phyloP scores from a whole-genome alignment of 345 rosid species.

The Barbarea vulgaris region DNA sequence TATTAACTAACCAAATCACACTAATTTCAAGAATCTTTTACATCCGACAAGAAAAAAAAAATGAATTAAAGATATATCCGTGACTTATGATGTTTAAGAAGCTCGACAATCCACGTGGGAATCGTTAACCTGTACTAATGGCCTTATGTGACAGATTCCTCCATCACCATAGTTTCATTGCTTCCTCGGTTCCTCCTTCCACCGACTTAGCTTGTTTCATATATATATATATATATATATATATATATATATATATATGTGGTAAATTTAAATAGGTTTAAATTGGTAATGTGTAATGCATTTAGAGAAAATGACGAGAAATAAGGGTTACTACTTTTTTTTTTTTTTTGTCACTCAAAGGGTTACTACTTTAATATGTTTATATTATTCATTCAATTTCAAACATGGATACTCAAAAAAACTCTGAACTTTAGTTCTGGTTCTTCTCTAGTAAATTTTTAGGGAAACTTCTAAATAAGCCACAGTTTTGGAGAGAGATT shows the following conservation, averaged over 20 bases:
- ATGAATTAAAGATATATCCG: background rate
- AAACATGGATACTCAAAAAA: background rate
- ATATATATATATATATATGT: background rate
- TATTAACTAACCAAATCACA: constrained; percentile 1
- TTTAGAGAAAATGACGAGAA: background rate
- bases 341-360: too few relatives aligned
- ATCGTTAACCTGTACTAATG: background rate
- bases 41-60: background rate
- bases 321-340: background rate
- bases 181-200: background rate
- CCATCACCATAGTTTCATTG: background rate
- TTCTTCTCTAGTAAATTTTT: background rate
- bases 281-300: background rate
- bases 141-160: constrained; percentile 11
- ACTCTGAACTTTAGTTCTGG: background rate
- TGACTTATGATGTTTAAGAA: constrained; percentile 13
- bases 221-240: background rate
- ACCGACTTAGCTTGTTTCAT: constrained; percentile 2
- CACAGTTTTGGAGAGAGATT: too few relatives aligned
- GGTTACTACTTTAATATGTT: background rate
- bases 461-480: too few relatives aligned
- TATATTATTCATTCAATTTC: background rate
- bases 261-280: background rate
- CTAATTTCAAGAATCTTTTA: background rate
- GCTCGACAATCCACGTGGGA: constrained; percentile 26